Base-by-base conservation (phyloP, 2,329 filamentous ascomycete genomes). In the Aspergillus glaucus region DNA sequence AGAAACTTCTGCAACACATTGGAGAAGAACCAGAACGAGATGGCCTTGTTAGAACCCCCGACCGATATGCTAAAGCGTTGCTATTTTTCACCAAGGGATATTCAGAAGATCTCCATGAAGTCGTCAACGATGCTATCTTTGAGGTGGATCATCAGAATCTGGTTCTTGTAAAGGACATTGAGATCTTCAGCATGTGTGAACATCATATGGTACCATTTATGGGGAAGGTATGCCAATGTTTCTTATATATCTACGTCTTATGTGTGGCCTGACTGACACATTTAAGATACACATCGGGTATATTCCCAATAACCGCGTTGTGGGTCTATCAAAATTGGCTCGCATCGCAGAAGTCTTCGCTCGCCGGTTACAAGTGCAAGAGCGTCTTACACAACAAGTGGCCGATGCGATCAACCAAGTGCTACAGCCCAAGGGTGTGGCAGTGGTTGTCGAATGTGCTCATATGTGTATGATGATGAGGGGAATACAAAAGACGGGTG, bases 401-500 rank as follows among this genome's bases (percentile, higher is more conserved):
- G 91, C 91, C n/a, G 82, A 93, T 53, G 90, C 91, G 26, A 84
- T 96, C 54, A 88, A 88, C 68, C 89, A 95, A 62, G 82, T 95
- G 6, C 77, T 96, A 40, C 85, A 91, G 64, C 91, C 91, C 1
- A 88, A 92, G 67, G 92, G 91, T 39, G 91, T 97, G 2, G 90
- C 87, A 6, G 91, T 96, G 1, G 89, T 96, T 50, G 93, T 96
- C 84, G 91, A 96, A 66, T 91, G 87, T 9, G 88, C 82, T 62
- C 91, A 97, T 71, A 75, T 96, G 47, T 97, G 92, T 75, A 96
- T 95, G 90, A 88, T 94, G 9, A 95, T 95, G 89, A 81, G 92
- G 42, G 92, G 92, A 9, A 89, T 96, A 5, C 80, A 95, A 66
- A 95, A 96, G 77, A 88, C 88, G 0, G 80, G 78, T 15, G 82